Evolutionary conservation across 2,329 filamentous ascomycete species (phyloP), one percentile per base, ranked within the genome.

Genomic region (Eurotiales sp.): DNA sequence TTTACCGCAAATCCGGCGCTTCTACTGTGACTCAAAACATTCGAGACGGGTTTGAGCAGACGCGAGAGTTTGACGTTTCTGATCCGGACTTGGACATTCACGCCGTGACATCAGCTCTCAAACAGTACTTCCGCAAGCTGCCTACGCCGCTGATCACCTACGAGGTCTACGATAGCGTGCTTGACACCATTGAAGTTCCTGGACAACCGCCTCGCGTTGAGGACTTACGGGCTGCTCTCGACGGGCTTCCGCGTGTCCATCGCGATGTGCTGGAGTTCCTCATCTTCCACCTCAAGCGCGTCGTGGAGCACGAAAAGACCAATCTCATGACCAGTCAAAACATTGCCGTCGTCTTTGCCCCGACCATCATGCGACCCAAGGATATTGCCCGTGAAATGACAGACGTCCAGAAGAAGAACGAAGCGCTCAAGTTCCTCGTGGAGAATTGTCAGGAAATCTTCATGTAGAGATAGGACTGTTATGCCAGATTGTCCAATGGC

Each of bases 251-350:
- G 3, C 82, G 84, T 32, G 85, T 86, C 47, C 93, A 99, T 69
- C 83, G 85, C 40, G 90, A 96, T 65, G 92, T 89, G 58, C 81
- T 99, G 7, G 90, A 96, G 67, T 96, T 95, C 68, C 78, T 99
- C 55, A 85, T 97, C 67, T 93, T 95, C 77, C 93, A 99, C 75
- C 79, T 99, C 60, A 86, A 85, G 59, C 83, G 90, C 54, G 92
- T 99, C 34, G 88, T 95, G 52, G 79, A 84, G 60, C 83, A 88
- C 57, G 87, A 95, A 66, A 81, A 80, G 34, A 87, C 95, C 67
- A 97, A 97, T 65, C 71, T 96, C 68, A 99, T 99, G 93, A 96
- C 90, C 21, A 88, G 92, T 51, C 88, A 95, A 72, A 99, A 99
- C 66, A 75, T 97, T 55, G 90, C 93, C 3, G 93, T 99, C 37